Evolutionary conservation across 2,329 filamentous ascomycete genomes (phyloP).

Genomic region (Zarea fungicola): DNA sequence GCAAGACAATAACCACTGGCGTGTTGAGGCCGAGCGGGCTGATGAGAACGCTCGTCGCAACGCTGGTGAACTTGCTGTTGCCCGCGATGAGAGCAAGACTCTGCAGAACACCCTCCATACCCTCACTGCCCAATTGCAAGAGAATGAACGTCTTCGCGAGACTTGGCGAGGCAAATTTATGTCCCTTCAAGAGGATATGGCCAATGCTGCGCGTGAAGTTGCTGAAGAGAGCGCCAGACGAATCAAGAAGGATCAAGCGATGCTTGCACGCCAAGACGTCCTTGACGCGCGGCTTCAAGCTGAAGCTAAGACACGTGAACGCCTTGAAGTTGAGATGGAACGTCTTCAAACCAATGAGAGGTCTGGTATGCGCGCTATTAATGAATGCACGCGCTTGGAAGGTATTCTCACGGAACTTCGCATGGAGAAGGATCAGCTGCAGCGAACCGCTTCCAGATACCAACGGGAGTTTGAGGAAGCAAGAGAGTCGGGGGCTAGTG

Average conservation of each 20-base stretch:
- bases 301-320: constrained; percentile 64
- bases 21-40: constrained; percentile 55
- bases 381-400: constrained; percentile 58
- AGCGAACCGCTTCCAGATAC: constrained; percentile 62
- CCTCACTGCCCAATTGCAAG: constrained; percentile 73
- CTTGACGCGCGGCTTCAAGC: constrained; percentile 72
- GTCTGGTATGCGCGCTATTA: constrained; percentile 58
- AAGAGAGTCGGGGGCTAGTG: constrained; percentile 69
- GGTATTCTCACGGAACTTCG: constrained; percentile 50
- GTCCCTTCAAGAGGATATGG: constrained; percentile 82
- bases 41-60: constrained; percentile 46
- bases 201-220: constrained; percentile 69
- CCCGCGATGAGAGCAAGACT: constrained; percentile 61
- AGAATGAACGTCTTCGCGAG: constrained; percentile 79
- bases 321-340: constrained; percentile 61
- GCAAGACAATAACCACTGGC: constrained; percentile 56
- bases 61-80: constrained; percentile 43
- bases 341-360: constrained; percentile 60
- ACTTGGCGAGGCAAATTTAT: constrained; percentile 80
- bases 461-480: constrained; percentile 83
- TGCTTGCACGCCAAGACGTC: constrained; percentile 73
- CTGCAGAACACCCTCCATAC: constrained; percentile 69
- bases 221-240: constrained; percentile 76
- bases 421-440: constrained; percentile 65
- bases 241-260: constrained; percentile 72